These are phyloP conservation scores for Leucocoprinus sp. DNA, from an alignment of 768 basidiomycete species.

Conservation along the genomic window DNA sequence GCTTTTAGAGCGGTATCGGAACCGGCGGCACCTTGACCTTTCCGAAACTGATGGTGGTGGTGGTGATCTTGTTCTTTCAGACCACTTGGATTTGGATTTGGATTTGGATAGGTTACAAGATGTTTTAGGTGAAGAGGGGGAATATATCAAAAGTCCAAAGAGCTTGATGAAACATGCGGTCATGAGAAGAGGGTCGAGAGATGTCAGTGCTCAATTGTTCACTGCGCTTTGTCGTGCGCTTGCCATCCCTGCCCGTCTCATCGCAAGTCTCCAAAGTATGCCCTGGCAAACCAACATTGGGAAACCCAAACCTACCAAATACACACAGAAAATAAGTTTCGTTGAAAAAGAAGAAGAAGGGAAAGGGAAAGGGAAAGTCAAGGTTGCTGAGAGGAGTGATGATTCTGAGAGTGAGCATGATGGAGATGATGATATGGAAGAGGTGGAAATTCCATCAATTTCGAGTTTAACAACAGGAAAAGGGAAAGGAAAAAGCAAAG, in stretches of 20 bases:
- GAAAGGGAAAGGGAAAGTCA: slow-evolving; percentile 29
- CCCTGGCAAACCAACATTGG: slow-evolving; percentile 76
- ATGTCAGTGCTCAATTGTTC: slow-evolving; percentile 85
- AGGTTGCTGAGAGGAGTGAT: slow-evolving; percentile 7
- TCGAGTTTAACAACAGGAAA: slow-evolving; percentile 20
- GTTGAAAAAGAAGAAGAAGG: slow-evolving; percentile 29
- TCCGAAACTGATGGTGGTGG: too few species aligned
- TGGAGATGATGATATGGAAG: slow-evolving; percentile 23
- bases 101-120: slow-evolving; percentile 39
- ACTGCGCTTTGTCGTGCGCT: slow-evolving; percentile 83
- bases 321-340: too few species aligned
- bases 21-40: too few species aligned
- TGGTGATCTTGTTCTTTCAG: too few species aligned
- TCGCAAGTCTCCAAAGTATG: slow-evolving; percentile 86
- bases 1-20: slow-evolving; percentile 27
- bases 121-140: slow-evolving; percentile 46
- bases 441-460: slow-evolving; percentile 18
- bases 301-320: slow-evolving; percentile 42
- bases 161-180: slow-evolving; percentile 92
- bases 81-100: slow-evolving; percentile 21
- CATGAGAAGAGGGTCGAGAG: slow-evolving; percentile 71
- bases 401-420: slow-evolving; percentile 14
- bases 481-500: slow-evolving; percentile 25
- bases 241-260: slow-evolving; percentile 78
- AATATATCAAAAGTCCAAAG: slow-evolving; percentile 66